These are phyloP conservation scores for Apium graveolens DNA, from an alignment of 129 eudicot genomes.

Conservation along the genomic window DNA sequence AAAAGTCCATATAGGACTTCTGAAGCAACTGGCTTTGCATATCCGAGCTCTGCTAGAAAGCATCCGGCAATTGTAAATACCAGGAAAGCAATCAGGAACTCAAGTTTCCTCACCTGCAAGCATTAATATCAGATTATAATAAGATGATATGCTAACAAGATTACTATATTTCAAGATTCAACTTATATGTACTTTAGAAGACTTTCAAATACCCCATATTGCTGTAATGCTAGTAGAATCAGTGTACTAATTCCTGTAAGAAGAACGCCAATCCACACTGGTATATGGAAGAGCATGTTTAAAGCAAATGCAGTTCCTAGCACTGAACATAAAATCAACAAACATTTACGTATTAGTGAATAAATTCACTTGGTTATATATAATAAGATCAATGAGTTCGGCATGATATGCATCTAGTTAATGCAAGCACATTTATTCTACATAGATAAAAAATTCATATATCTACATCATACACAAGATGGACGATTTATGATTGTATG, in stretches of 20 bases:
- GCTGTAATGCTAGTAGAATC: slow-evolving; percentile 78
- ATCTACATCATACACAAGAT: neutral
- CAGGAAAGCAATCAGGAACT: slow-evolving; percentile 71
- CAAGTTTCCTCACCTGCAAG: slow-evolving; percentile 93
- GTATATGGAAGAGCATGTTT: slow-evolving; percentile 88
- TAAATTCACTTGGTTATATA: neutral
- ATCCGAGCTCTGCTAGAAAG: slow-evolving; percentile 81
- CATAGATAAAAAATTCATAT: neutral
- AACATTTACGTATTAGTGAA: neutral
- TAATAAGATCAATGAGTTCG: neutral
- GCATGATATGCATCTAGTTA: neutral
- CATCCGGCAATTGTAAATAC: slow-evolving; percentile 86
- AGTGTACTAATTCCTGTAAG: slow-evolving; percentile 90
- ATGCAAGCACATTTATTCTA: slow-evolving; percentile 1
- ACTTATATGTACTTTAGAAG: neutral
- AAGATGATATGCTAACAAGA: neutral
- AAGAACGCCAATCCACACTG: slow-evolving; percentile 91
- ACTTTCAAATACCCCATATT: slow-evolving; percentile 70
- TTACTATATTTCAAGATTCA: neutral
- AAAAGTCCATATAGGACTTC: slow-evolving; percentile 82
- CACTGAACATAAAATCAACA: slow-evolving; percentile 34
- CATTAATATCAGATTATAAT: neutral
- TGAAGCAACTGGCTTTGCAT: slow-evolving; percentile 76
- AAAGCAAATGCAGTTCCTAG: slow-evolving; percentile 97
- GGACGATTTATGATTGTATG: neutral